Evolutionary conservation across 768 basidiomycete genomes (phyloP).

Genomic region (Lactarius akahatsu): DNA sequence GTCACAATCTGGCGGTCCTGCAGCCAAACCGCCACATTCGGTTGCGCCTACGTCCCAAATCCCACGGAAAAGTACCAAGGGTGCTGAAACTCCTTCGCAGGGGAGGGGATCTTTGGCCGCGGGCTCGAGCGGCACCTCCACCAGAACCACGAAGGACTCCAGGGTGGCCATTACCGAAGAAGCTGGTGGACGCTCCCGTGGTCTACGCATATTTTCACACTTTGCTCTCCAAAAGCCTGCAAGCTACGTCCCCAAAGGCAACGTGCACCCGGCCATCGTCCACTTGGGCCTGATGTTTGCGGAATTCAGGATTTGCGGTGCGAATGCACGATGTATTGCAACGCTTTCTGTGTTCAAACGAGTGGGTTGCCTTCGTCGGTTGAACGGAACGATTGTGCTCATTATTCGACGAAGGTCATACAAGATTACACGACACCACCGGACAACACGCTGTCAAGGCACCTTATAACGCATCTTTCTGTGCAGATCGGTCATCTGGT

Average conservation of each 20-base stretch:
- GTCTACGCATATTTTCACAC: slow-evolving; percentile 83
- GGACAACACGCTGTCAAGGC: slow-evolving; percentile 83
- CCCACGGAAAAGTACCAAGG: slow-evolving; percentile 15
- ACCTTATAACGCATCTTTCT: slow-evolving; percentile 88
- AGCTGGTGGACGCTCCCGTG: slow-evolving; percentile 46
- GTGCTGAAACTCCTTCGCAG: slow-evolving; percentile 31
- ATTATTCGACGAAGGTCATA: slow-evolving; percentile 61
- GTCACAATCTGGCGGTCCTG: background rate
- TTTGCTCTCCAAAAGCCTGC: slow-evolving; percentile 69
- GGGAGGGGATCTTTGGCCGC: slow-evolving; percentile 11
- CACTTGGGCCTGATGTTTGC: slow-evolving; percentile 87
- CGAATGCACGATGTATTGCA: slow-evolving; percentile 94
- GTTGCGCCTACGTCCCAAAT: slow-evolving; percentile 6
- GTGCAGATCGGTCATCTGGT: slow-evolving; percentile 92
- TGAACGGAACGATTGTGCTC: slow-evolving; percentile 13
- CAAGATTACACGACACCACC: slow-evolving; percentile 86
- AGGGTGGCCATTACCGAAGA: slow-evolving; percentile 37
- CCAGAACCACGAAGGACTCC: slow-evolving; percentile 26
- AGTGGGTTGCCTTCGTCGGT: slow-evolving; percentile 46
- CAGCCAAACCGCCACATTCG: slow-evolving; percentile 16
- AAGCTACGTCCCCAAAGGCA: slow-evolving; percentile 61
- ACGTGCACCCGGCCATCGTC: slow-evolving; percentile 88
- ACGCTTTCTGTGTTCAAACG: slow-evolving; percentile 90
- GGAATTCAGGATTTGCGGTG: slow-evolving; percentile 88
- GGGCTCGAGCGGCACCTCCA: slow-evolving; percentile 25